These are phyloP conservation scores for Russula emetica DNA, from an alignment of 768 basidiomycete species.

Conservation along the genomic window DNA sequence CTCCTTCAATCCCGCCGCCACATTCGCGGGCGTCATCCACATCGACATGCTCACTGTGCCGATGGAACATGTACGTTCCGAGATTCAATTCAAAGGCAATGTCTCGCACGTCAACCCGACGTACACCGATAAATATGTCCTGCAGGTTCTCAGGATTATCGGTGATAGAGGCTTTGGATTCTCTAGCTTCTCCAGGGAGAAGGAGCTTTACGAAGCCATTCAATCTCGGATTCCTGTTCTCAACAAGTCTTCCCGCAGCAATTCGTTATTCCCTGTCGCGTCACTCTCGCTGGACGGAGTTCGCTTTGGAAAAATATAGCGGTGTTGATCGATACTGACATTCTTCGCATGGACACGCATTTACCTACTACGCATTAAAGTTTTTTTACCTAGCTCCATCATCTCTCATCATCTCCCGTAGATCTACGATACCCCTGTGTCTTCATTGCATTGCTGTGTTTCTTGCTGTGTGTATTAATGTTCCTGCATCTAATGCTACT, in stretches of 20 bases:
- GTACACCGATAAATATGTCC: not conserved
- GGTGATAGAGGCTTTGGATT: not conserved
- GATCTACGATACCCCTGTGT: not conserved
- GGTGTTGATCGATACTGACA: not conserved
- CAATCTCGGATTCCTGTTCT: not conserved
- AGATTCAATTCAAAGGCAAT: not conserved
- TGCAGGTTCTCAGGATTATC: not conserved
- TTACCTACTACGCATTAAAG: not conserved
- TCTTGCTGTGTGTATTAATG: not conserved
- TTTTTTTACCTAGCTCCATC: not conserved
- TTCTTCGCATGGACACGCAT: not conserved
- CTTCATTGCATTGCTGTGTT: too few relatives aligned
- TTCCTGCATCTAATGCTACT: not conserved
- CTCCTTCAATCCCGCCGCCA: not conserved
- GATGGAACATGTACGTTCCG: not conserved
- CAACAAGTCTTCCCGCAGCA: too few relatives aligned
- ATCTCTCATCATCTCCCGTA: not conserved
- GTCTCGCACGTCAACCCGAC: not conserved
- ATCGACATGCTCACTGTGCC: accelerated
- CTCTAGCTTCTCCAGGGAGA: not conserved
- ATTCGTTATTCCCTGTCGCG: too few relatives aligned
- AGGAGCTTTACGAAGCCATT: not conserved
- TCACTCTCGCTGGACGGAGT: not conserved
- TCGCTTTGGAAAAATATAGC: not conserved
- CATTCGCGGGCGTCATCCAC: not conserved